Percentiles rank a stretch among this genome's conserved stretches.
phyloP scores from a whole-genome alignment of 306 rosid species.

The Rubus idaeus region DNA sequence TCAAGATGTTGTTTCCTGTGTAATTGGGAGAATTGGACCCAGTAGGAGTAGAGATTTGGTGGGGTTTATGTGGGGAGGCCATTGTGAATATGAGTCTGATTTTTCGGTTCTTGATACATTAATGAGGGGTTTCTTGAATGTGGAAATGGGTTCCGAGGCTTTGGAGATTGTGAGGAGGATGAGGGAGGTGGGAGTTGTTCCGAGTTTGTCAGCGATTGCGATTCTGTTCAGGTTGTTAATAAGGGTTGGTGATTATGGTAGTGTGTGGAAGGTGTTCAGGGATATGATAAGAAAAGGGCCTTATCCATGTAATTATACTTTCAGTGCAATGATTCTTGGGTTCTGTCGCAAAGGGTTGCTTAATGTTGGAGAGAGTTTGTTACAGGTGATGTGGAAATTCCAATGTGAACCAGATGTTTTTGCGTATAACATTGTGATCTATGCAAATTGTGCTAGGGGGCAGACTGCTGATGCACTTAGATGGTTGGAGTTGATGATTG shows the following conservation, averaged over 20 bases:
- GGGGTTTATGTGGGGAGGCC: conserved; percentile 63
- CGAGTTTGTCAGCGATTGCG: conserved; percentile 43
- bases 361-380: conserved; percentile 53
- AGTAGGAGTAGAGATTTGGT: conserved; percentile 44
- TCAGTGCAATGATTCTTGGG: conserved; percentile 50
- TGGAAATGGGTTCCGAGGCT: conserved; percentile 59
- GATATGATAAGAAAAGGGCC: conserved; percentile 58
- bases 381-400: conserved; percentile 63
- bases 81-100: conserved; percentile 52
- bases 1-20: conserved; percentile 64
- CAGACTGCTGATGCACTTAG: conserved; percentile 43
- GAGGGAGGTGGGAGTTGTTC: conserved; percentile 52
- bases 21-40: conserved; percentile 49
- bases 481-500: conserved; percentile 55
- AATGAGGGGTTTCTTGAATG: conserved; percentile 54
- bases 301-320: conserved; percentile 35
- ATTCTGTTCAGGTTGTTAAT: conserved; percentile 51
- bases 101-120: conserved; percentile 63
- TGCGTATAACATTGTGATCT: conserved; percentile 54
- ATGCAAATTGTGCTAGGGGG: conserved; percentile 50
- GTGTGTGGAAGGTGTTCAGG: conserved; percentile 66
- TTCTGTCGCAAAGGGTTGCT: conserved; percentile 59
- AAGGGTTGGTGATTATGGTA: conserved; percentile 66
- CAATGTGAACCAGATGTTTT: conserved; percentile 49
- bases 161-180: conserved; percentile 52